Conservation (phyloP, 2,329 filamentous ascomycete genomes). For the Fusarium virguliforme region DNA sequence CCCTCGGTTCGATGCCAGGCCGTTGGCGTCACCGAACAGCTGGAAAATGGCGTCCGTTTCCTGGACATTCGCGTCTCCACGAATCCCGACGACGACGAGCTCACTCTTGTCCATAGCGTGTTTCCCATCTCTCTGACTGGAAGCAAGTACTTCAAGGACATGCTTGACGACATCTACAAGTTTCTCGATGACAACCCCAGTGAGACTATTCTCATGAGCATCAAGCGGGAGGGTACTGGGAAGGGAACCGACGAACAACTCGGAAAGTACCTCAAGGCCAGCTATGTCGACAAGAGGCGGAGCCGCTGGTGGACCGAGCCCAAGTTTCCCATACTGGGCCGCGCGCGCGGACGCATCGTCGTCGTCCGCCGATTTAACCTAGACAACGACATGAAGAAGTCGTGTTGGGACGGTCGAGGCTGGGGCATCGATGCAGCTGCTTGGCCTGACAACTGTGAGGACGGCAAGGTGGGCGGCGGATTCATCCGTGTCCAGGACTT, state of each 20-base stretch:
- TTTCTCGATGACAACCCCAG: slow-evolving; percentile 85
- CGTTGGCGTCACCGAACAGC: slow-evolving; percentile 81
- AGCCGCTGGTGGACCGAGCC: slow-evolving; percentile 85
- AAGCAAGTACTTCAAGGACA: slow-evolving; percentile 81
- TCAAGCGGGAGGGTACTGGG: slow-evolving; percentile 94
- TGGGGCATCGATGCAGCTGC: slow-evolving; percentile 74
- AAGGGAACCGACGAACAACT: slow-evolving; percentile 85
- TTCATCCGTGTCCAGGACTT: slow-evolving; percentile 92
- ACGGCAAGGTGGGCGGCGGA: slow-evolving; percentile 79
- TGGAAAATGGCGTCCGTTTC: slow-evolving; percentile 93
- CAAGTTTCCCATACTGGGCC: slow-evolving; percentile 82
- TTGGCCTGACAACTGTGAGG: slow-evolving; percentile 92
- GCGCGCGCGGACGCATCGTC: slow-evolving; percentile 86
- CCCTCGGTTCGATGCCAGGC: slow-evolving; percentile 96
- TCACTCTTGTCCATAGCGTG: slow-evolving; percentile 89
- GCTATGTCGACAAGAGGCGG: slow-evolving; percentile 74
- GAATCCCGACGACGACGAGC: slow-evolving; percentile 70
- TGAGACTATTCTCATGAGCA: slow-evolving; percentile 86
- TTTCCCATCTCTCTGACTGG: slow-evolving; percentile 92
- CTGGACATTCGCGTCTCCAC: slow-evolving; percentile 86
- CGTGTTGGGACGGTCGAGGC: slow-evolving; percentile 66
- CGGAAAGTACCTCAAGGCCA: slow-evolving; percentile 78
- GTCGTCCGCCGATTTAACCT: slow-evolving; percentile 86
- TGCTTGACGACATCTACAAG: slow-evolving; percentile 79
- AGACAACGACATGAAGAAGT: slow-evolving; percentile 66